These are phyloP conservation scores for Ophiocordyceps sinensis DNA, from an alignment of 2,329 filamentous ascomycete genomes.

Conservation along the genomic window DNA sequence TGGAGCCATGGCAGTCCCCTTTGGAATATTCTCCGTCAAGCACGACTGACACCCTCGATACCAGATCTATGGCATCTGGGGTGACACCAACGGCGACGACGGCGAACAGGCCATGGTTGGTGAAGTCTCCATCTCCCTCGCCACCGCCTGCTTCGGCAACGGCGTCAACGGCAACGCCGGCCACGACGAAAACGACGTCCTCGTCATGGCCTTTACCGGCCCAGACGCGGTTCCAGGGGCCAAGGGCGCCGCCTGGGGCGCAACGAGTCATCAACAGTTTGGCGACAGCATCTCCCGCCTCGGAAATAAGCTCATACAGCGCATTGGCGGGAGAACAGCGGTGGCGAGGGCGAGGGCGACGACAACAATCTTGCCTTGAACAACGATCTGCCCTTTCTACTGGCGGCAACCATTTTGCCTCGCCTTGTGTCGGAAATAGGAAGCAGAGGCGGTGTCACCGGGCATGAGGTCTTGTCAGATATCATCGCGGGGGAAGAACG, in stretches of 20 bases:
- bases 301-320: conserved; percentile 35
- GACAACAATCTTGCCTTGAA: no score
- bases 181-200: conserved; percentile 40
- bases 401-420: no score
- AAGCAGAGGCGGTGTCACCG: no score
- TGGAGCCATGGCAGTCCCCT: no score
- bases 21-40: no score
- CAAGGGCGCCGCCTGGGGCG: conserved; percentile 38
- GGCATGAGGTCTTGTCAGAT: no score
- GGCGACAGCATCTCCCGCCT: conserved; percentile 34
- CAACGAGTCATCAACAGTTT: conserved; percentile 32
- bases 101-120: conserved; percentile 32
- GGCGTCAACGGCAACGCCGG: conserved; percentile 39
- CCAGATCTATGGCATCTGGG: conserved; percentile 45
- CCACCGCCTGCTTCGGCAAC: conserved; percentile 40
- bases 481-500: no score
- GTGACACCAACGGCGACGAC: conserved; percentile 43
- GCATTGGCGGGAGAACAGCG: conserved; percentile 8
- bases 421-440: no score
- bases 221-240: conserved; percentile 38
- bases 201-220: conserved; percentile 48
- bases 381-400: no score
- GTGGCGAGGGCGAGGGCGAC: no score
- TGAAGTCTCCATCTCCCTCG: conserved; percentile 42
- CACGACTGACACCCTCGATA: no score